Evolutionary conservation across 108 stramenopile genomes (phyloP), one percentile per base, ranked within the genome.

Genomic region (Nitzschia sp.): DNA sequence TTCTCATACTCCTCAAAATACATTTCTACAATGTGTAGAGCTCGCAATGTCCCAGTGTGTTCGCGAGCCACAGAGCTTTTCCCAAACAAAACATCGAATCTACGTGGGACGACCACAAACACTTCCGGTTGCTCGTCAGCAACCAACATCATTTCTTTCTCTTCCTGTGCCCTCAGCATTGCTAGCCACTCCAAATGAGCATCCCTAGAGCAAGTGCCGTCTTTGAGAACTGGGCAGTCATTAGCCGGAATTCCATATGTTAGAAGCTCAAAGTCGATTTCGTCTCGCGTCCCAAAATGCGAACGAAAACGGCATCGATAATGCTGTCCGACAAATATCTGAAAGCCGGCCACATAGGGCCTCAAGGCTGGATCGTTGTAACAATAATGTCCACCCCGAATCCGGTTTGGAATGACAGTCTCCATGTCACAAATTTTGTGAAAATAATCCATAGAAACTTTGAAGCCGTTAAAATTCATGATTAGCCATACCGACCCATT

Each of bases 11-110:
- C 26, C 21, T 53, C 65, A 23, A 46, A 45, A 19, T 64, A n/a
- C 68, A 69, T 70, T 28, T 76, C 62, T 0, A 76, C 63, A 1
- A 76, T 5, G 29, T 54, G 51, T 0, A 47, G 24, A 25, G 59
- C 59, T 13, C 68, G 54, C 18, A 56, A 46, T 35, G 73, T 76
- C 24, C 75, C 75, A 0, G 55, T 33, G 30, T 76, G 75, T 0
- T 61, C 59, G 0, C 66, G 33, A 13, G 68, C 57, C 28, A n/a
- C 27, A 34, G 32, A 8, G 61, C 55, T 47, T 15, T 60, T 56
- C 13, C 75, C 75, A 58, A 76, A 76, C 38, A 76, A 46, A 17
- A 76, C 75, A 70, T 76, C 75, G 34, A 76, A 76, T 6, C 59
- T 35, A 27, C 17, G 36, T 0, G 75, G 75, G n/a, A 69, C 25